A percentile compares a stretch with the other conserved stretches of the same genome.
These are phyloP conservation scores for Macaranga tanarius DNA, from an alignment of 441 rosid species.

Conservation along the genomic window DNA sequence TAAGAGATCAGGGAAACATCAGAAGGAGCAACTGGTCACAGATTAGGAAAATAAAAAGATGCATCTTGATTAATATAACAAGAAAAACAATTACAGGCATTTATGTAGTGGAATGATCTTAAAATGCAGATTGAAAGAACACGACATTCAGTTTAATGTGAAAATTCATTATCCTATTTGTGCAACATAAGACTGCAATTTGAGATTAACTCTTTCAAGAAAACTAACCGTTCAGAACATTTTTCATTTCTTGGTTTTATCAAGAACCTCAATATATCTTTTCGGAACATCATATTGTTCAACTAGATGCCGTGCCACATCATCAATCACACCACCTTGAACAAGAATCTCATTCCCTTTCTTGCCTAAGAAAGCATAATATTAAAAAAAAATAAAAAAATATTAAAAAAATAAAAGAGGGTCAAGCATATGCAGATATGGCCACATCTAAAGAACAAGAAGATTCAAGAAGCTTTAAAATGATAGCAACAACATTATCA, in stretches of 20 bases:
- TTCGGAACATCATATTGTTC: constrained; percentile 87
- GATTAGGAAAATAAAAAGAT: neutral
- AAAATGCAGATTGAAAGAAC: neutral
- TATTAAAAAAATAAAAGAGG: neutral
- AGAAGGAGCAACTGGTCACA: neutral
- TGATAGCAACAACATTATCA: neutral
- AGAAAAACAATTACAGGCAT: neutral
- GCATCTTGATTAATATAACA: neutral
- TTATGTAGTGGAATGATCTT: neutral
- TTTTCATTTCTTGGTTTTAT: constrained; percentile 75
- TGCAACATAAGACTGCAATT: too few species aligned
- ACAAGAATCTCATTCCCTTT: constrained; percentile 84
- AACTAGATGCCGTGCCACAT: constrained; percentile 72
- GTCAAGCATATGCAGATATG: neutral
- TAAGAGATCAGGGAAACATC: neutral
- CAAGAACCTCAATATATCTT: constrained; percentile 84
- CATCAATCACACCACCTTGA: constrained; percentile 92
- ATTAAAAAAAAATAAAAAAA: neutral
- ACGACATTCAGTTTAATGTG: neutral
- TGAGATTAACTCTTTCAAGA: neutral
- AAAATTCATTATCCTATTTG: neutral
- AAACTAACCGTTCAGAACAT: constrained; percentile 12
- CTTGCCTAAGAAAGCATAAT: constrained; percentile 57
- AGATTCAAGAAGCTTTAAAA: neutral
- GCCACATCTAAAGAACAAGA: neutral